Evolutionary conservation across 768 basidiomycete genomes (phyloP).

Genomic region (Auricularia auricula-judae): DNA sequence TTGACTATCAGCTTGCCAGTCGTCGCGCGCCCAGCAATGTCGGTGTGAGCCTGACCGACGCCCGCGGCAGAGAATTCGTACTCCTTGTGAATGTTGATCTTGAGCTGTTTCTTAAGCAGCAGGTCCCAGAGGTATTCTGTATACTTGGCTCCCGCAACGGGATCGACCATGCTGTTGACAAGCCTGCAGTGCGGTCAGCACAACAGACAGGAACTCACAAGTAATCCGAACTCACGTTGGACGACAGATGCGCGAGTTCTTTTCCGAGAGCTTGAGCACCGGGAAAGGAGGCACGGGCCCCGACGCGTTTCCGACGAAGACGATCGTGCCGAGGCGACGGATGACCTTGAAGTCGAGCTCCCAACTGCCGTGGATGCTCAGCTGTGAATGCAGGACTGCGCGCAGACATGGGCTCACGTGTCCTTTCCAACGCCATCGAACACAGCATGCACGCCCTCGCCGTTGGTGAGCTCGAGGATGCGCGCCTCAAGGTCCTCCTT

Average conservation of each 20-base stretch:
- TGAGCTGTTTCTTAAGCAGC: constrained; percentile 23
- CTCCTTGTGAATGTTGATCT: constrained; percentile 58
- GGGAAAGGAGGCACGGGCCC: constrained; percentile 71
- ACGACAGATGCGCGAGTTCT: constrained; percentile 69
- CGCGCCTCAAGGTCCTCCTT: constrained; percentile 63
- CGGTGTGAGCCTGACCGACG: constrained; percentile 61
- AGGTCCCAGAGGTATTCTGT: constrained; percentile 42
- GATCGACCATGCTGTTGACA: constrained; percentile 58
- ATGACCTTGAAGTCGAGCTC: constrained; percentile 73
- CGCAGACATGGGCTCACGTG: constrained; percentile 45
- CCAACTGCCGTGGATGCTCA: constrained; percentile 33
- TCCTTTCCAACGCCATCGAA: constrained; percentile 97
- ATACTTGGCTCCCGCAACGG: constrained; percentile 64
- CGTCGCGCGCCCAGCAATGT: constrained; percentile 67
- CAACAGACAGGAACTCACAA: not conserved
- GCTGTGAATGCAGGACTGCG: constrained; percentile 5
- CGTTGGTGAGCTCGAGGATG: constrained; percentile 65
- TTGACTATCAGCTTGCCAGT: constrained; percentile 82
- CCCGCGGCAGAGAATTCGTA: constrained; percentile 82
- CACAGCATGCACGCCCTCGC: constrained; percentile 73
- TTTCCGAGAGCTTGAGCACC: constrained; percentile 60
- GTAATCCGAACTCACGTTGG: constrained; percentile 45
- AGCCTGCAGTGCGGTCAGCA: constrained; percentile 33
- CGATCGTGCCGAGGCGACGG: constrained; percentile 79
- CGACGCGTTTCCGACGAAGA: constrained; percentile 87